phyloP scores from a whole-genome alignment of 805 yeast species.

The Vanderwaltozyma verrucispora region DNA sequence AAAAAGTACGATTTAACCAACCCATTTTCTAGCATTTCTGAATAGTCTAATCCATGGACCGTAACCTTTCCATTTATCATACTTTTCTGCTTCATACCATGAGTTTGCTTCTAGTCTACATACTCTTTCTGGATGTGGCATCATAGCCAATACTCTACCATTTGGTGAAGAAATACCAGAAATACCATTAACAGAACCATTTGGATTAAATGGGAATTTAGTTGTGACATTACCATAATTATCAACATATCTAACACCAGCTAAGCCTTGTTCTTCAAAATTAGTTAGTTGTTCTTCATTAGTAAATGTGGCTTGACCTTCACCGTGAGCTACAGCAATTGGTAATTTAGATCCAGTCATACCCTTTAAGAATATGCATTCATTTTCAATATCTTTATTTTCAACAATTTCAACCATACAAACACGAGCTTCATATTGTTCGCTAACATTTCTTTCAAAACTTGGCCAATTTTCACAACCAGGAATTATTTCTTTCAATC shows the following conservation, averaged over 20 bases:
- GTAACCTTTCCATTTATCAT: constrained; percentile 59
- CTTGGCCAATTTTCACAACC: constrained; percentile 91
- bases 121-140: constrained; percentile 99
- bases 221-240: constrained; percentile 81
- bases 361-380: constrained; percentile 64
- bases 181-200: constrained; percentile 89
- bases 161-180: constrained; percentile 84
- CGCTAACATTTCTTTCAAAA: constrained; percentile 82
- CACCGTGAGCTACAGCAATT: constrained; percentile 98
- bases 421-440: constrained; percentile 95
- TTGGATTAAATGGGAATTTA: constrained; percentile 88
- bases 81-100: constrained; percentile 65
- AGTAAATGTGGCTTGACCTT: constrained; percentile 79
- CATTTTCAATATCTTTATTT: constrained; percentile 37
- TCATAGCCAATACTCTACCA: constrained; percentile 94
- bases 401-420: constrained; percentile 74
- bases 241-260: constrained; percentile 74
- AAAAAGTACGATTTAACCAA: constrained; percentile 33
- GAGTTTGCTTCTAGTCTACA: constrained; percentile 82
- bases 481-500: constrained; percentile 72
- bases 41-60: constrained; percentile 96
- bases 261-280: constrained; percentile 44
- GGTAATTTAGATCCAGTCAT: constrained; percentile 94
- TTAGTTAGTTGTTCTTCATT: constrained; percentile 33
- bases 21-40: constrained; percentile 92